Evolutionary conservation across 2,329 filamentous ascomycete species (phyloP).

Genomic region (Fusarium duplospermum): DNA sequence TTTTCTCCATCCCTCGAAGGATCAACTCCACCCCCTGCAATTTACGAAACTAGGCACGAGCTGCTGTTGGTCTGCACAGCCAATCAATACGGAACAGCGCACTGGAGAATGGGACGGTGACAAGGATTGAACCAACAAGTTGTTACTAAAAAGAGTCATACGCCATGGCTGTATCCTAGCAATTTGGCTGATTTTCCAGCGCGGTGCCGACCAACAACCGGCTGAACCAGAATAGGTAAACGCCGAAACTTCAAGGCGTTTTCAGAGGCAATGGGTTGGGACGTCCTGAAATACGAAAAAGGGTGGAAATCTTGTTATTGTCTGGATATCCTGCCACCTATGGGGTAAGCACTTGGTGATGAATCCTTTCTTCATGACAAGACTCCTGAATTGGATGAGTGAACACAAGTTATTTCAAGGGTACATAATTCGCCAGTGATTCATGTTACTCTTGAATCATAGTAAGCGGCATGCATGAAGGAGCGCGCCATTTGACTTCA

Average conservation of each 20-base stretch:
- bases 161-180: background rate
- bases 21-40: background rate
- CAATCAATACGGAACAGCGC: background rate
- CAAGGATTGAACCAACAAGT: background rate
- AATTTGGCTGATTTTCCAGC: background rate
- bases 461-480: too few relatives aligned
- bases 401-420: too few relatives aligned
- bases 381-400: too few relatives aligned
- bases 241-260: background rate
- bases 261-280: background rate
- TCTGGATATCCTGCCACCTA: background rate
- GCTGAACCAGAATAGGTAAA: background rate
- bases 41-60: background rate
- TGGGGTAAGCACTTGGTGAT: too few relatives aligned
- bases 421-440: too few relatives aligned
- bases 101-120: background rate
- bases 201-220: background rate
- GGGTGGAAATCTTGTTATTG: background rate
- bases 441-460: too few relatives aligned
- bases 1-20: background rate
- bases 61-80: background rate
- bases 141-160: background rate
- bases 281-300: background rate
- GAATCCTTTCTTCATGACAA: too few relatives aligned
- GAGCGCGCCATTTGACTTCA: background rate